Evolutionary conservation across 805 yeast species (phyloP).

Genomic region (Kodamaea jinghongensis): DNA sequence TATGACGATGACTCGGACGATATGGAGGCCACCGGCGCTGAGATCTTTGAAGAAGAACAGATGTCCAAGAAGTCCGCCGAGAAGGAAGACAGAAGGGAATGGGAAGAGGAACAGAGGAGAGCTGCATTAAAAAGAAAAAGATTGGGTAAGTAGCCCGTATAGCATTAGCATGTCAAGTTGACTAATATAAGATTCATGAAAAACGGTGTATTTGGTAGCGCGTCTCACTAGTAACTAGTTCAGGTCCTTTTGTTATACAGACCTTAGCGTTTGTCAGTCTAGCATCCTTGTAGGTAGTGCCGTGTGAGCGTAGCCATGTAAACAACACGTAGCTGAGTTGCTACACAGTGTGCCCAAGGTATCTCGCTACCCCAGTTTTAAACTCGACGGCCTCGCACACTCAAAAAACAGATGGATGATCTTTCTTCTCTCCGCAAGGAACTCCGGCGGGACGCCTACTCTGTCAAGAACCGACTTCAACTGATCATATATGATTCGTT

Average conservation of each 20-base stretch:
- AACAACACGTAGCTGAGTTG: no score
- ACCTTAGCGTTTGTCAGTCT: no score
- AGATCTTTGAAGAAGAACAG: slow-evolving; percentile 79
- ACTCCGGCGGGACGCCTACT: slow-evolving; percentile 49
- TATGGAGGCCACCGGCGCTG: slow-evolving; percentile 95
- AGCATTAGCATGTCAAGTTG: no score
- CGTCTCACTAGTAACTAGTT: no score
- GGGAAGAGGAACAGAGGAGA: slow-evolving; percentile 50
- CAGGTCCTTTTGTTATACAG: no score
- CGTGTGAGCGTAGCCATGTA: no score
- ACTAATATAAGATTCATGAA: no score
- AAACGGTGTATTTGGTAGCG: no score
- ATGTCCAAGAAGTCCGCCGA: slow-evolving; percentile 65
- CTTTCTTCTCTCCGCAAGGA: slow-evolving; percentile 16
- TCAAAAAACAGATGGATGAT: slow-evolving; percentile 4
- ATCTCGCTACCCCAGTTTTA: no score
- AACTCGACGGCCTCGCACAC: no score
- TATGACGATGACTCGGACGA: slow-evolving; percentile 55
- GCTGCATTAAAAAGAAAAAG: slow-evolving; percentile 23
- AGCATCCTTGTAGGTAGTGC: no score
- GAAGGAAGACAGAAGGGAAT: slow-evolving; percentile 73
- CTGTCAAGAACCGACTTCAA: slow-evolving; percentile 58
- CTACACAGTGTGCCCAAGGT: no score
- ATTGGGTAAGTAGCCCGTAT: slow-evolving; percentile 1
- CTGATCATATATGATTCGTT: slow-evolving; percentile 66